These are phyloP conservation scores for Colletotrichum sp. DNA, from an alignment of 2,329 filamentous ascomycete species.

Conservation along the genomic window DNA sequence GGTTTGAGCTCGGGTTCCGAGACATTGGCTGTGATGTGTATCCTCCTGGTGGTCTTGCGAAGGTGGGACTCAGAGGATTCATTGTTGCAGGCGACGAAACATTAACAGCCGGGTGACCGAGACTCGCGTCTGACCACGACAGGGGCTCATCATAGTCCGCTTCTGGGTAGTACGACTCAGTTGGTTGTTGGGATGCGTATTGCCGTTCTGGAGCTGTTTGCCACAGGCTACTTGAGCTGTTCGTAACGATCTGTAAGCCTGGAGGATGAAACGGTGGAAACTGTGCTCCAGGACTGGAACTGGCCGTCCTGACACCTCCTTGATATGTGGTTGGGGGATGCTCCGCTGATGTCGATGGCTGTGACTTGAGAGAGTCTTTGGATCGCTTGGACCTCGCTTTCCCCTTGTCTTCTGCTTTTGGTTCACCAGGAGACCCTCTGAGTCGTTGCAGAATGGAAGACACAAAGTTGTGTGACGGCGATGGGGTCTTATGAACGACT, in stretches of 20 bases:
- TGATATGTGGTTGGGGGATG: neutral
- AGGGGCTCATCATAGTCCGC: conserved; percentile 1
- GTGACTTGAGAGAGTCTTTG: neutral
- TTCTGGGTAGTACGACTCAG: neutral
- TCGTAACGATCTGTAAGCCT: conserved; percentile 15
- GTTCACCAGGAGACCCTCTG: neutral
- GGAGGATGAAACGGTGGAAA: conserved; percentile 32
- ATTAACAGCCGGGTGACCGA: conserved; percentile 7
- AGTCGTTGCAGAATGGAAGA: neutral
- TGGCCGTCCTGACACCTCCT: conserved; percentile 32
- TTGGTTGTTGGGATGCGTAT: conserved; percentile 14
- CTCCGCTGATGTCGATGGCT: neutral
- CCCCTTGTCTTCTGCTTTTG: neutral
- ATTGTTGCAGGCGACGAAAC: conserved; percentile 25
- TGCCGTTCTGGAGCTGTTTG: conserved; percentile 15
- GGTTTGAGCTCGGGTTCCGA: conserved; percentile 42
- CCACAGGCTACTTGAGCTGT: neutral
- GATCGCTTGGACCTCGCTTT: neutral
- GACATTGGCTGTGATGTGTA: conserved; percentile 58
- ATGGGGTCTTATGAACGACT: neutral
- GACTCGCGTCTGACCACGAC: neutral
- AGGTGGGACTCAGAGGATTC: conserved; percentile 24
- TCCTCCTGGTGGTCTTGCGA: conserved; percentile 32
- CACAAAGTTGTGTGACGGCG: neutral
- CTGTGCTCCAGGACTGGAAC: conserved; percentile 32